Percentiles rank a stretch among this genome's conserved stretches.
Evolutionary conservation across 2,329 filamentous ascomycete species (phyloP).

Genomic region (Colletotrichum godetiae): DNA sequence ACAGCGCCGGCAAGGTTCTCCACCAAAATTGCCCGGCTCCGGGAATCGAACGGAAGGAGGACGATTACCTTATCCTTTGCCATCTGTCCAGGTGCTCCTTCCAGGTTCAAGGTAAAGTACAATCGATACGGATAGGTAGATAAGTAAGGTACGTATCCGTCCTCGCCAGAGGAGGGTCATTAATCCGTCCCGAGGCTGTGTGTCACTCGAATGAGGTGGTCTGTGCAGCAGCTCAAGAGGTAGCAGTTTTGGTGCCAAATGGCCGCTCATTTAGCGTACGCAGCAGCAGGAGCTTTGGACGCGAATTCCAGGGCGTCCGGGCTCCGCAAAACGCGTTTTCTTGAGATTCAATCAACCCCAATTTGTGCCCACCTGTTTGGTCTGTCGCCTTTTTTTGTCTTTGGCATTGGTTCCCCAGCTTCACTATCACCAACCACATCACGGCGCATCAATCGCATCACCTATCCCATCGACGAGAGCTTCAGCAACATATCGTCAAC

Average conservation of each 20-base stretch:
- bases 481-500: background rate
- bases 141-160: no score
- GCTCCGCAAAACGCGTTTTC: constrained; percentile 34
- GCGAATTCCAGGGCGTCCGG: constrained; percentile 28
- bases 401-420: background rate
- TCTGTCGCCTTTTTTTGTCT: background rate
- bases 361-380: constrained; percentile 5
- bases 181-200: background rate
- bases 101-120: no score
- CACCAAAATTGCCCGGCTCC: background rate
- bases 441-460: background rate
- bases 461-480: background rate
- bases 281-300: constrained; percentile 26
- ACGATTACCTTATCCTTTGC: background rate
- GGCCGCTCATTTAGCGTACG: constrained; percentile 17
- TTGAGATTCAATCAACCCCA: constrained; percentile 29
- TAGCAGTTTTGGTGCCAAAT: constrained; percentile 2
- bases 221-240: constrained; percentile 5
- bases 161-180: background rate
- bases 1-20: background rate
- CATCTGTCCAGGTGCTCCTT: background rate
- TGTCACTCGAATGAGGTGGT: background rate
- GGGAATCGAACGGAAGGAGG: background rate
- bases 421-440: background rate
- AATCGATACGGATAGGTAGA: no score